Conservation (phyloP, 768 basidiomycete genomes). For the Tulasnella sp. region DNA sequence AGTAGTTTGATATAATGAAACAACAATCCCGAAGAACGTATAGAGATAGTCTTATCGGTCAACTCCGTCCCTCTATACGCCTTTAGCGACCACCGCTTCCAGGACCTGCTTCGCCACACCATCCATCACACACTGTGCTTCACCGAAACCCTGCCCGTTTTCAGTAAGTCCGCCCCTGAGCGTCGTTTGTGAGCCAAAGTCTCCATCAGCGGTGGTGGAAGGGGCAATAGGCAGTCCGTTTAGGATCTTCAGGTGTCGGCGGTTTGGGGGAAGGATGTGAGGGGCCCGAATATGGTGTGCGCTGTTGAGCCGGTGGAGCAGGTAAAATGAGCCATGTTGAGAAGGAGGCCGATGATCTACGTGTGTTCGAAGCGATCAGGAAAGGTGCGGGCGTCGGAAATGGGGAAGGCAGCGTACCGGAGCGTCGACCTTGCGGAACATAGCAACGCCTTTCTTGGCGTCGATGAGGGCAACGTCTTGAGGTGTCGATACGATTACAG, state of each 20-base stretch:
- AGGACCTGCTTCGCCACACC: slow-evolving; percentile 25
- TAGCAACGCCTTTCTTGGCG: slow-evolving; percentile 83
- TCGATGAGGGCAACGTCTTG: slow-evolving; percentile 90
- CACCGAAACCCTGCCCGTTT: not conserved
- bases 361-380: not conserved
- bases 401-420: slow-evolving; percentile 49
- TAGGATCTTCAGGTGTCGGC: slow-evolving; percentile 57
- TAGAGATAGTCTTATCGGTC: no score
- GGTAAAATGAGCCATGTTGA: slow-evolving; percentile 81
- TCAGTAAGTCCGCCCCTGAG: no score
- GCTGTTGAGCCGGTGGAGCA: slow-evolving; percentile 61
- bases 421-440: slow-evolving; percentile 82
- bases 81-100: no score
- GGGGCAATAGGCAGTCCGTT: slow-evolving; percentile 76
- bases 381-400: no score
- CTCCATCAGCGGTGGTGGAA: slow-evolving; percentile 63
- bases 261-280: slow-evolving; percentile 52
- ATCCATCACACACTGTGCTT: slow-evolving; percentile 30
- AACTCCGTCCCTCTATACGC: no score
- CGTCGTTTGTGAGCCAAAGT: slow-evolving; percentile 49
- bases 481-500: slow-evolving; percentile 90
- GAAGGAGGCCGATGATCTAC: slow-evolving; percentile 76
- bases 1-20: no score
- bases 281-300: slow-evolving; percentile 64
- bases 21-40: no score